Evolutionary conservation across 169 alveolate genomes (phyloP), one percentile per base, ranked within the genome.

Genomic region (Theileria orientalis): DNA sequence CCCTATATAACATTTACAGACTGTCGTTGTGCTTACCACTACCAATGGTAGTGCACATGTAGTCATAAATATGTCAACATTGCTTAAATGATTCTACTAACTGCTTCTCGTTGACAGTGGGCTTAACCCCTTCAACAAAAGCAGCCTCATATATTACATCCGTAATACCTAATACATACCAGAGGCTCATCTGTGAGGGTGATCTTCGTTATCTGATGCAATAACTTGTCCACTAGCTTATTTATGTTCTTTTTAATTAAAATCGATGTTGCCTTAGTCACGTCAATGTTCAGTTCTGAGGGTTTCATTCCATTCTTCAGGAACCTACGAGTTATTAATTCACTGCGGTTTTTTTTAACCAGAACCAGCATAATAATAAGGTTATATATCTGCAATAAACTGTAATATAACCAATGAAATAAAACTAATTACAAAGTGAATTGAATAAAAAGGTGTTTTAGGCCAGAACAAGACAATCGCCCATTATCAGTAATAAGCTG

Each of bases 291-390:
- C 37, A 97, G 75, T n/a, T 96, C 99, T 47, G 93, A 84, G 0
- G 97, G 96, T 37, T 92, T 93, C 40, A 94, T 92, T 3, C 99
- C 99, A 61, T 97, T 90, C 64, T 92, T 90, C n/a, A 97, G 74
- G 13, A 96, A 93, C 74, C 98, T 77, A 46, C 25, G 25, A 40
- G 25, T 49, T 33, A 59, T 83, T 79, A 71, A 56, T 21, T 37
- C 3, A 59, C 16, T 59, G 46, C 19, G 16, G 11, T 42, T 42
- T 16, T 42, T 13, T 42, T 21, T 9, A 59, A 1, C 16, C 68
- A 23, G 3, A 16, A 35, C 1, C 7, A 35, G 16, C 6, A 1
- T 23, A 14, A 27, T 40, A 33, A 35, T 37, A 35, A 2, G n/a
- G 32, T 37, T n/a, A 16, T n/a, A 29, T 11, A 25, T 5, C 13